These are phyloP conservation scores for Tilletia setariae DNA, from an alignment of 1,284 basidiomycete genomes.

Conservation along the genomic window DNA sequence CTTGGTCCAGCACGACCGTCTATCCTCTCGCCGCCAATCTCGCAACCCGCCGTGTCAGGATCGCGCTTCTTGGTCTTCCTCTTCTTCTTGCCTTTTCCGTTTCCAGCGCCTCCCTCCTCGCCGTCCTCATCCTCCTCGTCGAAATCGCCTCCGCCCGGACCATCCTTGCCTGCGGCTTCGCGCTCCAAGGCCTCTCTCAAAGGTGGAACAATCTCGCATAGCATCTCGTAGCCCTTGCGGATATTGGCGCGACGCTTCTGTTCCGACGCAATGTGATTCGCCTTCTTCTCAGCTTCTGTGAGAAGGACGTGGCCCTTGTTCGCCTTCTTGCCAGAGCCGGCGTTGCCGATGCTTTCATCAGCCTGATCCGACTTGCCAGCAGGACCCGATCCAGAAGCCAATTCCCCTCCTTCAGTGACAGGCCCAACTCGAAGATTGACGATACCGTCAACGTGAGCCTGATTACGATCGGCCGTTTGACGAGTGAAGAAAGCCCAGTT, in stretches of 20 bases:
- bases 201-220: slow-evolving; percentile 72
- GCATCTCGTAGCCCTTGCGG: slow-evolving; percentile 77
- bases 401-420: slow-evolving; percentile 20
- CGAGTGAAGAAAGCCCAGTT: slow-evolving; percentile 2
- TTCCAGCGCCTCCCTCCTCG: slow-evolving; percentile 21
- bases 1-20: slow-evolving; percentile 5
- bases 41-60: slow-evolving; percentile 1
- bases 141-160: slow-evolving; percentile 1
- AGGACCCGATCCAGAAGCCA: background rate
- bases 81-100: background rate
- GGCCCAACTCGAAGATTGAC: background rate
- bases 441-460: slow-evolving; percentile 10
- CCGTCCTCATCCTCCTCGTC: slow-evolving; percentile 21
- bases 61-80: background rate
- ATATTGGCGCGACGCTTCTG: slow-evolving; percentile 85
- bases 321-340: slow-evolving; percentile 16
- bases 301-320: slow-evolving; percentile 60
- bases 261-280: slow-evolving; percentile 90
- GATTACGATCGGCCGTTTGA: background rate
- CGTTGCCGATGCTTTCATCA: slow-evolving; percentile 18
- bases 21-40: slow-evolving; percentile 10
- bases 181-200: slow-evolving; percentile 59
- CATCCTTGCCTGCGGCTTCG: slow-evolving; percentile 22
- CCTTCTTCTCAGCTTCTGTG: slow-evolving; percentile 78
- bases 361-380: slow-evolving; percentile 8